phyloP scores from a whole-genome alignment of 129 eudicot genomes.

The Apium graveolens region DNA sequence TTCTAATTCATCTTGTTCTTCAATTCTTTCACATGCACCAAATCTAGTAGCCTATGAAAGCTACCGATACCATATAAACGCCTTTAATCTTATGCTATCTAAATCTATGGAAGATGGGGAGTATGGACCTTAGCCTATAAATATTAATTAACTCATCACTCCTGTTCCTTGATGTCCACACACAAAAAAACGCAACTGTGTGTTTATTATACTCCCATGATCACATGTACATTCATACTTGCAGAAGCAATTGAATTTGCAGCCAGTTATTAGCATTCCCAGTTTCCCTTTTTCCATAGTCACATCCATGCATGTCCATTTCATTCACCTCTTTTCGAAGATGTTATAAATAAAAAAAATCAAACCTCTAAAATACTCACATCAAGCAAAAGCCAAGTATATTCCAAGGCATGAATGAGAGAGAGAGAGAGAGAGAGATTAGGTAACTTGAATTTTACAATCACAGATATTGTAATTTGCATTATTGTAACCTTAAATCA shows the following conservation, averaged over 20 bases:
- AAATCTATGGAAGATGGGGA: background rate
- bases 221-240: background rate
- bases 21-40: conserved; percentile 26
- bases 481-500: too few relatives aligned
- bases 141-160: background rate
- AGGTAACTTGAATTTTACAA: too few relatives aligned
- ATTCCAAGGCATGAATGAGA: too few relatives aligned
- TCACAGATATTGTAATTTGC: too few relatives aligned
- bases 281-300: background rate
- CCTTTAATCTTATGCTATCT: conserved; percentile 19
- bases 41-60: conserved; percentile 25
- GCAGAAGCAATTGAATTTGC: conserved; percentile 1
- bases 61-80: conserved; percentile 2
- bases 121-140: conserved; percentile 3
- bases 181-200: background rate
- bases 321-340: background rate
- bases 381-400: background rate
- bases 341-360: background rate
- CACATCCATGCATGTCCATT: conserved; percentile 11
- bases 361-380: background rate
- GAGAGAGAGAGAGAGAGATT: too few relatives aligned
- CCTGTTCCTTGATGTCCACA: background rate
- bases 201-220: background rate
- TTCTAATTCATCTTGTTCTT: conserved; percentile 29
- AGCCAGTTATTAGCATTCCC: background rate